These are phyloP conservation scores for Leishmania amazonensis DNA, from an alignment of 208 protist species.

Conservation along the genomic window DNA sequence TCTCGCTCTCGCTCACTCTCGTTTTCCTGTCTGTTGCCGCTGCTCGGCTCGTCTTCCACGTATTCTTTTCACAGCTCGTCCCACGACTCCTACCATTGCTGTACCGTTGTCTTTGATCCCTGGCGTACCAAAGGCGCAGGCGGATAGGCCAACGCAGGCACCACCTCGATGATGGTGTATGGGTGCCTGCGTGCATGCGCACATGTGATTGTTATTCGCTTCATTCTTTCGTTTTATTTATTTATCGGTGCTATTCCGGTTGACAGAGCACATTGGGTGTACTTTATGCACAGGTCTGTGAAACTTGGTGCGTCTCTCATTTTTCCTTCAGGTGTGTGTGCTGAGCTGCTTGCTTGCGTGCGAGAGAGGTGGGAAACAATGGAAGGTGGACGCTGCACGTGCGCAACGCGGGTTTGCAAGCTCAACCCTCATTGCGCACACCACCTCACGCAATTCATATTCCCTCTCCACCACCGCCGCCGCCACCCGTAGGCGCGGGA, in stretches of 20 bases:
- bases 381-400: neutral
- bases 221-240: too few species aligned
- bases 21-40: neutral
- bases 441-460: neutral
- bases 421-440: neutral
- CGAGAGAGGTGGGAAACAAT: neutral
- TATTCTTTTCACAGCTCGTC: neutral
- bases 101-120: neutral
- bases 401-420: neutral
- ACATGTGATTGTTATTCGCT: neutral
- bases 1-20: neutral
- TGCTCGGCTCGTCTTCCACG: neutral
- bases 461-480: neutral
- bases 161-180: neutral
- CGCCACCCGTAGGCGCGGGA: neutral
- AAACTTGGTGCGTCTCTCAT: neutral
- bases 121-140: neutral
- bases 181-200: neutral
- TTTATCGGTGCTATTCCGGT: neutral
- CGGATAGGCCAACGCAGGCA: neutral
- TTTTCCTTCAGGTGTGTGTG: neutral
- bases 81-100: neutral
- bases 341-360: neutral
- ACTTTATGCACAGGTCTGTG: neutral
- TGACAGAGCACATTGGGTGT: neutral